These are phyloP conservation scores for Botrytis fragariae DNA, from an alignment of 2,329 filamentous ascomycete genomes.

Conservation along the genomic window DNA sequence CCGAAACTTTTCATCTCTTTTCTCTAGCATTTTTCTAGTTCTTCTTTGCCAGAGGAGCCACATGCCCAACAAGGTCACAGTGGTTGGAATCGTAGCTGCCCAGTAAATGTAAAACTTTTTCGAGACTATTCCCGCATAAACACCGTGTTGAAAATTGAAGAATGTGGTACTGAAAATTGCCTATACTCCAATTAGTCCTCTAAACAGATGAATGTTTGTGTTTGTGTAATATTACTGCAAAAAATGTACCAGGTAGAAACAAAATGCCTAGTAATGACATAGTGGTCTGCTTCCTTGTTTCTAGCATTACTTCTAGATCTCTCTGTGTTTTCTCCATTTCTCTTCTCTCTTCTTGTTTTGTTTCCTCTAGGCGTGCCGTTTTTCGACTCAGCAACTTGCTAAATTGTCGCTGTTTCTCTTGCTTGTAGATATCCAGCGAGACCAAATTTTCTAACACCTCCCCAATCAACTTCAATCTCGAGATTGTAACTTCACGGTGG, in stretches of 20 bases:
- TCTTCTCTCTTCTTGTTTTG: too few species aligned
- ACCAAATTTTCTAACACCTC: constrained; percentile 15
- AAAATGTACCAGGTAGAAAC: constrained; percentile 19
- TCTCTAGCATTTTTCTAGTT: neutral
- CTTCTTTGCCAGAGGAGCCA: neutral
- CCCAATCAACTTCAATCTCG: constrained; percentile 15
- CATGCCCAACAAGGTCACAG: neutral
- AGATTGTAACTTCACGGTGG: constrained; percentile 16
- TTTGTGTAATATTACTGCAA: neutral
- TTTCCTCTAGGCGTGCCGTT: too few species aligned
- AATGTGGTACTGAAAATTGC: constrained; percentile 7
- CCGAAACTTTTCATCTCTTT: neutral
- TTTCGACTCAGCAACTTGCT: neutral
- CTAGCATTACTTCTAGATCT: constrained; percentile 16
- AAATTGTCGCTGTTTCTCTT: constrained; percentile 17
- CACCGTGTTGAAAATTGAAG: neutral
- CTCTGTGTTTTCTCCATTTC: constrained; percentile 2
- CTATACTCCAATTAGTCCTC: neutral
- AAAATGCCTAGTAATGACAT: constrained; percentile 18
- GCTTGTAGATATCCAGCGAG: constrained; percentile 12
- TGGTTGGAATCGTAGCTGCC: neutral
- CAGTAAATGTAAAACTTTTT: neutral
- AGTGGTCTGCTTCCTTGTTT: constrained; percentile 17
- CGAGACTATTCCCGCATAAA: neutral
- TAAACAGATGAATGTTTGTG: rapidly evolving